Evolutionary conservation across 2,329 filamentous ascomycete genomes (phyloP), one percentile per base, ranked within the genome.

Genomic region (Claviceps sp.): DNA sequence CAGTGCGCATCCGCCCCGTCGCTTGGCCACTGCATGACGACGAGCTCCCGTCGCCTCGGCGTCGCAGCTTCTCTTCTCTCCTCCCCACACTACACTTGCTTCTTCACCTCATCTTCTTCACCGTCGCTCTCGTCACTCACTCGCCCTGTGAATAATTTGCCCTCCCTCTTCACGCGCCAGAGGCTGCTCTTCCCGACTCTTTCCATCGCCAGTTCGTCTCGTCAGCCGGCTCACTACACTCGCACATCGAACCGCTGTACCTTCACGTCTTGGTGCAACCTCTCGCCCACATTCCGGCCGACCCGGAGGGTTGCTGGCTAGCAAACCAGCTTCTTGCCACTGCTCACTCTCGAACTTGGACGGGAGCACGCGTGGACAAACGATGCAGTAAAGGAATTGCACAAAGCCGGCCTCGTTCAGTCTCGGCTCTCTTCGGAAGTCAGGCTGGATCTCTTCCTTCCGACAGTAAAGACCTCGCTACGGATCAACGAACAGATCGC

Each of bases 231-330:
- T 30, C 24, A 45, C 24, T 5, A 30, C 43, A 7, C 24, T 5
- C 13, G 19, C 42, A 47, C 45, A 37, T 47, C 45, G 30, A 47
- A 13, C 4, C n/a, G 16, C 24, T 11, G n/a, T 2, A n/a, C 6
- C 7, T 2, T 13, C 45, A 14, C 34, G 34, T 22, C 24, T 37
- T 48, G 46, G 19, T 17, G 13, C 37, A 40, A 30, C 10, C 38
- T 14, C 16, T 41, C 22, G 19, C 37, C 26, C 19, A 16, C 16
- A 5, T 48, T 41, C 37, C 47, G n/a, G 37, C 19, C 39, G 11
- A 50, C 24, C 40, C 17, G 17, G 48, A 16, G 46, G 22, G 47
- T 50, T 30, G 48, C 39, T 50, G 48, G n/a, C 48, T 30, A 48
- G 10, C 30, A 10, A 47, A 37, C 5, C 44, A 16, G 8, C n/a